Percentiles rank a stretch among this genome's conserved stretches.
Evolutionary conservation across 2,329 filamentous ascomycete genomes (phyloP).

Genomic region (Dendrostoma leiphaemia): DNA sequence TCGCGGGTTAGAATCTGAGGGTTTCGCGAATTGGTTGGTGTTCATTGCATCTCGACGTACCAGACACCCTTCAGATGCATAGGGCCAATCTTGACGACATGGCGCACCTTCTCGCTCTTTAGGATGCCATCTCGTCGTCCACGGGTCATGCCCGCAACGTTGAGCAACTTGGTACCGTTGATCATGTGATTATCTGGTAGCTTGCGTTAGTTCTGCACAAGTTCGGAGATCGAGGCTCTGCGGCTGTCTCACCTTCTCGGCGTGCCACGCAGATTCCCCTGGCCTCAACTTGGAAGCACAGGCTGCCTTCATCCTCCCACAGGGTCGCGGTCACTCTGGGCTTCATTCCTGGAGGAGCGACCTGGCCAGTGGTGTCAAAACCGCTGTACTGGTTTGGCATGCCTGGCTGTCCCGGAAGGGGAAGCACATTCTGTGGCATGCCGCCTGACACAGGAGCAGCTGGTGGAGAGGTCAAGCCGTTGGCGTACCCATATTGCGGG

Average conservation of each 20-base stretch:
- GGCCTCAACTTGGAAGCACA: slow-evolving; percentile 97
- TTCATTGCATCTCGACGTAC: slow-evolving; percentile 63
- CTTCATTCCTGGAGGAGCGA: slow-evolving; percentile 92
- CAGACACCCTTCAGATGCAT: slow-evolving; percentile 99
- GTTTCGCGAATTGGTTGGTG: no score
- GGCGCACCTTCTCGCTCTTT: slow-evolving; percentile 94
- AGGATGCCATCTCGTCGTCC: slow-evolving; percentile 93
- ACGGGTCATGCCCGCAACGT: slow-evolving; percentile 97
- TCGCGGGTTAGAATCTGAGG: background rate
- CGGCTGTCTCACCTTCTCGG: slow-evolving; percentile 69
- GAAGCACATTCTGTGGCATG: slow-evolving; percentile 67
- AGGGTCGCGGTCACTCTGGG: slow-evolving; percentile 92
- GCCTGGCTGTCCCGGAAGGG: slow-evolving; percentile 60
- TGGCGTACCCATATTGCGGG: slow-evolving; percentile 69
- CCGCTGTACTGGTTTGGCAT: slow-evolving; percentile 58
- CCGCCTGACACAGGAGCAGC: slow-evolving; percentile 67
- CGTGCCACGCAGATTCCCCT: slow-evolving; percentile 94
- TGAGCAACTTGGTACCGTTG: slow-evolving; percentile 94
- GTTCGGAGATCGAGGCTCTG: background rate
- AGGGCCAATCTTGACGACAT: slow-evolving; percentile 97
- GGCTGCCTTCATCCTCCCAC: slow-evolving; percentile 96
- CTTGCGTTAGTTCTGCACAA: background rate
- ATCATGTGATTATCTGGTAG: slow-evolving; percentile 95
- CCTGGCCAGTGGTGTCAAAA: slow-evolving; percentile 84
- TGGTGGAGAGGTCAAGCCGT: slow-evolving; percentile 79